Evolutionary conservation across 208 protist genomes (phyloP), one percentile per base, ranked within the genome.

Genomic region (Vickermania spadyakhi): DNA sequence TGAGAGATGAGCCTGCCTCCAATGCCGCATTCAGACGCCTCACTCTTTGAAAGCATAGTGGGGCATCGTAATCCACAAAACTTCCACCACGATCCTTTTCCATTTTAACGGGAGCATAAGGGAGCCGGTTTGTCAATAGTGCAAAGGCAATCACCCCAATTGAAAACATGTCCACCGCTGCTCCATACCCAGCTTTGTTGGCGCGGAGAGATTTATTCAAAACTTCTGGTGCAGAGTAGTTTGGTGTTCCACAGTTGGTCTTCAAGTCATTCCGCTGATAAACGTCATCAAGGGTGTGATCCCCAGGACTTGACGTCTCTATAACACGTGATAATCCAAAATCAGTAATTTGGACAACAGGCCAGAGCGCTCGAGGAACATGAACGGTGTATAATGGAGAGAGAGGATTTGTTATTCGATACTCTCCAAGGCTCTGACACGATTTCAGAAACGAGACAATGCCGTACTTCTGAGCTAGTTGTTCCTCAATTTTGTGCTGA

Each of bases 201-300:
- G 66, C 61, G 1, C 75, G 72, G 25, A 82, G 66, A 31, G 52
- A 5, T 27, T 64, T 63, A 13, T 69, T 52, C 22, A 59, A 52
- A 11, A 90, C 71, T 66, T 90, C 83, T 14, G 83, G 83, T 1
- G 83, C 83, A 22, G 70, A 73, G 72, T 90, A 90, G 45, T 78
- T 70, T 23, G 83, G 79, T 5, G 83, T 87, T 22, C 83, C 83
- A 66, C 83, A 90, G 61, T 62, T 76, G 21, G 82, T 89, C 23
- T 45, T 75, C 59, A 84, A 72, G 49, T 78, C 63, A 60, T 81
- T 56, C 14, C 64, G 58, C n/a, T 56, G 41, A 65, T 78, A 78
- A 52, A 77, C 58, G 26, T n/a, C n/a, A 21, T 59, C 5, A 4
- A 41, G 25, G 5, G 11, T 28, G 5, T 41, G 23, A 29, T 59